phyloP scores from a whole-genome alignment of 2,329 filamentous ascomycete species.

The Xylariaceae sp. region DNA sequence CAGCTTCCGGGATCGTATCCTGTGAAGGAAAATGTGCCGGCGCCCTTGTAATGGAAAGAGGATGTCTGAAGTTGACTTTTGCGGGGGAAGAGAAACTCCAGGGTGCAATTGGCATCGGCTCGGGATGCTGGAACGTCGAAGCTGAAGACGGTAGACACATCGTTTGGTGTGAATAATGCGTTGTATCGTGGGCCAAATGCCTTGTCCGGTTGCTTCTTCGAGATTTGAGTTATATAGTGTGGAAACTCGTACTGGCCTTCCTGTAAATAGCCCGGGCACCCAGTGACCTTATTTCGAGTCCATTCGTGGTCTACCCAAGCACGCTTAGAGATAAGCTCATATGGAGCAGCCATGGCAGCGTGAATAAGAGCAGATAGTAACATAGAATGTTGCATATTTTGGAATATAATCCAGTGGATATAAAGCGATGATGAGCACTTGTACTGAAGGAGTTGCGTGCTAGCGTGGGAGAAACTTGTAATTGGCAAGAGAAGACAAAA shows the following conservation, averaged over 20 bases:
- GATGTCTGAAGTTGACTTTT: conserved; percentile 32
- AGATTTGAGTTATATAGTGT: conserved; percentile 32
- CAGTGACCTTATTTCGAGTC: conserved; percentile 15
- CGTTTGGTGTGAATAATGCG: conserved; percentile 36
- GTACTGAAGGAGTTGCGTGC: no score
- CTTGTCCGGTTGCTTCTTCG: conserved; percentile 30
- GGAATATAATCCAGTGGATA: neutral
- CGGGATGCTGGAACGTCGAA: conserved; percentile 41
- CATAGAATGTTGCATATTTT: conserved; percentile 4
- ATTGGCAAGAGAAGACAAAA: no score
- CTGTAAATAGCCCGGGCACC: conserved; percentile 27
- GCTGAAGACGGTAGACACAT: conserved; percentile 38
- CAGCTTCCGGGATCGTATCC: conserved; percentile 29
- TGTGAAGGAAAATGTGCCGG: conserved; percentile 34
- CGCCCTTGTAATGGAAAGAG: conserved; percentile 32
- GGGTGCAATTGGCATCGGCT: conserved; percentile 40
- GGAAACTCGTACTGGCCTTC: conserved; percentile 29
- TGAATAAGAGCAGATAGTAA: conserved; percentile 7
- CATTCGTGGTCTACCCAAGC: conserved; percentile 23
- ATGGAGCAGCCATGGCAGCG: conserved; percentile 18
- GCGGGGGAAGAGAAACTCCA: conserved; percentile 43
- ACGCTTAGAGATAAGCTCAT: conserved; percentile 27
- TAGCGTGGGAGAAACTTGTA: no score
- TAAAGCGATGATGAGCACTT: neutral
- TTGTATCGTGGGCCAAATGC: conserved; percentile 37